Conservation (phyloP, 2,329 filamentous ascomycete species). For the Diaporthe longicolla region DNA sequence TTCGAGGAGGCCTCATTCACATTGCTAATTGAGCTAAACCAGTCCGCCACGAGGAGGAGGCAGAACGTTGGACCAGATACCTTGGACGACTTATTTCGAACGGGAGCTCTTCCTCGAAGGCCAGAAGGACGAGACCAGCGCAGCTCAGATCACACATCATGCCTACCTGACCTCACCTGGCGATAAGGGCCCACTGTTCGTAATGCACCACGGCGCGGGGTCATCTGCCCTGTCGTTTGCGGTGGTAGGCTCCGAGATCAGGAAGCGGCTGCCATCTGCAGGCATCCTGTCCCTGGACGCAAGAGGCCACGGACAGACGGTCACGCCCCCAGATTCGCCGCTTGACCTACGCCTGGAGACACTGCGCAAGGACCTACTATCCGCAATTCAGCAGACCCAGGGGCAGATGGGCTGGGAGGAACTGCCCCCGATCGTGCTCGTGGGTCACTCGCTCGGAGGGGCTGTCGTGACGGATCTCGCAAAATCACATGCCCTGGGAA, state of each 20-base stretch:
- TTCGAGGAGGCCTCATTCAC: background rate
- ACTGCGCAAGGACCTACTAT: conserved; percentile 79
- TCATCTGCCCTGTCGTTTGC: conserved; percentile 95
- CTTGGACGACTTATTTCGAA: conserved; percentile 93
- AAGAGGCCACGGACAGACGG: conserved; percentile 85
- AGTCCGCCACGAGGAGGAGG: conserved; percentile 61
- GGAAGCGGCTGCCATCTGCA: conserved; percentile 81
- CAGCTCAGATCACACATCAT: conserved; percentile 76
- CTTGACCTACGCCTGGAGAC: conserved; percentile 81
- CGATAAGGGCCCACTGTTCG: conserved; percentile 83
- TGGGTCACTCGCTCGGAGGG: conserved; percentile 94
- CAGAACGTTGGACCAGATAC: conserved; percentile 74
- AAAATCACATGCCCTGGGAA: conserved; percentile 74
- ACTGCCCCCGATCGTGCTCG: conserved; percentile 82
- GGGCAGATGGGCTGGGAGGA: conserved; percentile 78
- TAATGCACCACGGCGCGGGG: conserved; percentile 95
- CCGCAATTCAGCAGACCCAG: conserved; percentile 78
- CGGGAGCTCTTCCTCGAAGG: conserved; percentile 82
- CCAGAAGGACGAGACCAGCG: conserved; percentile 55
- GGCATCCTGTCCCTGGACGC: conserved; percentile 90
- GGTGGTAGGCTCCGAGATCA: conserved; percentile 81
- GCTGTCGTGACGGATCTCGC: conserved; percentile 91
- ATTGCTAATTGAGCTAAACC: conserved; percentile 25
- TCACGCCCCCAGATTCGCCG: conserved; percentile 53
- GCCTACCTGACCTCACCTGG: conserved; percentile 88